Percentiles rank a stretch among this genome's conserved stretches.
Conservation (phyloP, 2,329 filamentous ascomycete species). For the Fusarium sp. region DNA sequence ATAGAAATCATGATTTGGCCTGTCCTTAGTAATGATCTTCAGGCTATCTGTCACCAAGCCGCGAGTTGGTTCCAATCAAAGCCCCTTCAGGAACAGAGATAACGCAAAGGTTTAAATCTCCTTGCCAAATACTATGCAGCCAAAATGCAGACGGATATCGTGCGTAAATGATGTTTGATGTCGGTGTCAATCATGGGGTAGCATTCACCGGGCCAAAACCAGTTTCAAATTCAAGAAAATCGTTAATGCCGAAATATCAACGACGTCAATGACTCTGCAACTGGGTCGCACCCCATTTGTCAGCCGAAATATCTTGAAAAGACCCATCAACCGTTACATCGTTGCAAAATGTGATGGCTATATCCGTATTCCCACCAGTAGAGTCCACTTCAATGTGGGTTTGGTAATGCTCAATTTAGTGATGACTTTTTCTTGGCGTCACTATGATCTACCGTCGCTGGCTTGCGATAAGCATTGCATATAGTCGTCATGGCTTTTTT, state of each 20-base stretch:
- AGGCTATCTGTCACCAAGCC: background rate
- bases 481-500: background rate
- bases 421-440: conserved; percentile 22
- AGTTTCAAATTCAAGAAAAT: no score
- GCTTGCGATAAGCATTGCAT: background rate
- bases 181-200: background rate
- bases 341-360: background rate
- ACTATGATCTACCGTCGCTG: background rate
- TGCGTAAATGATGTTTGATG: background rate
- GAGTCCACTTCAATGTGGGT: background rate
- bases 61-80: background rate
- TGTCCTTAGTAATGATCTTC: background rate
- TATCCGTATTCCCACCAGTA: background rate
- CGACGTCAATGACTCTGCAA: conserved; percentile 9
- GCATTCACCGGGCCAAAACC: background rate
- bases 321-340: background rate
- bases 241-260: background rate
- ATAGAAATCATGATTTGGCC: background rate
- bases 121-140: no score
- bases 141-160: background rate
- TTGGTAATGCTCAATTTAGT: background rate
- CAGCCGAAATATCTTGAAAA: background rate
- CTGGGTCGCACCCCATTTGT: conserved; percentile 1
- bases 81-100: background rate
- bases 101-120: no score